These are phyloP conservation scores for Phytopythium ostracodes DNA, from an alignment of 352 stramenopile species.

Conservation along the genomic window DNA sequence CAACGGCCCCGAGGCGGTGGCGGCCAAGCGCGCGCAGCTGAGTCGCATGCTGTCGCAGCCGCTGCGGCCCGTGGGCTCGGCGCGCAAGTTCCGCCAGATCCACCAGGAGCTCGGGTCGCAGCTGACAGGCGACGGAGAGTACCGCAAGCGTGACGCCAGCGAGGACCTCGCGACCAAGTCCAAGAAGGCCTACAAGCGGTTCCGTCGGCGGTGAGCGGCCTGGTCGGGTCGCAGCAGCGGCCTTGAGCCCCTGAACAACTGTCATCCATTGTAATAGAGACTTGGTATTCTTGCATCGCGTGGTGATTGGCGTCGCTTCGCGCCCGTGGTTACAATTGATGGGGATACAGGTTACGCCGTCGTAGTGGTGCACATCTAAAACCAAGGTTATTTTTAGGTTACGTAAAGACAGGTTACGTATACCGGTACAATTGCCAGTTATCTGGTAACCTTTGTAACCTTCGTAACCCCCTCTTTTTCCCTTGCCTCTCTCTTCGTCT, in stretches of 20 bases:
- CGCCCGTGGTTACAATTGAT: no score
- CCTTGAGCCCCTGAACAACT: no score
- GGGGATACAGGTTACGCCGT: no score
- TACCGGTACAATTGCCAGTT: no score
- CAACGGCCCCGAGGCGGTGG: slow-evolving; percentile 28
- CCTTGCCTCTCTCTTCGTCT: not conserved
- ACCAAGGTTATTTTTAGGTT: no score
- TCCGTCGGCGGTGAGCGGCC: slow-evolving; percentile 44
- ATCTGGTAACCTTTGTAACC: not conserved
- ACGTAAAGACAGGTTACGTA: no score
- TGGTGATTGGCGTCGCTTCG: no score
- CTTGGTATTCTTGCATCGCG: not conserved
- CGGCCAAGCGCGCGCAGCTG: slow-evolving; percentile 57
- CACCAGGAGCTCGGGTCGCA: slow-evolving; percentile 73
- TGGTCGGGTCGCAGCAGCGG: no score
- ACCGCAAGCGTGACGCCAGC: slow-evolving; percentile 66
- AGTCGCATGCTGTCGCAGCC: slow-evolving; percentile 48
- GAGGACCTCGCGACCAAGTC: slow-evolving; percentile 66
- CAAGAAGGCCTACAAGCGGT: slow-evolving; percentile 84
- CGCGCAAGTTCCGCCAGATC: slow-evolving; percentile 78
- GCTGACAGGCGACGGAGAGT: slow-evolving; percentile 66
- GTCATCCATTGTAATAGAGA: slow-evolving; percentile 2
- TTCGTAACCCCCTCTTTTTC: not conserved
- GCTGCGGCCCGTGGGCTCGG: slow-evolving; percentile 70
- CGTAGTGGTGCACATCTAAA: no score